Base-by-base conservation (phyloP, 169 alveolate species). In the Plasmodium relictum region DNA sequence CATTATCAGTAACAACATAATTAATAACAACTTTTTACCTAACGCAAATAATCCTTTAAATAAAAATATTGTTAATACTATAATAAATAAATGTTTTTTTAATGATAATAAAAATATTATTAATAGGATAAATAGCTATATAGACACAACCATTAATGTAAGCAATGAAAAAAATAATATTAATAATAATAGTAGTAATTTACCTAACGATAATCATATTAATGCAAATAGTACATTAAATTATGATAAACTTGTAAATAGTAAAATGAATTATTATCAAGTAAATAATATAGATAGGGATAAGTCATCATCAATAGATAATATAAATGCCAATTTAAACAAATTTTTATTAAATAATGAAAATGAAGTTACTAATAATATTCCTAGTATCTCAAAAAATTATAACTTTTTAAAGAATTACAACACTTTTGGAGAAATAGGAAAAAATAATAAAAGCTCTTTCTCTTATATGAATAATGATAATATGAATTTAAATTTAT, bases 81-180 rank as follows among this genome's bases (percentile, higher is more conserved):
- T 73, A 42, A 20, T 73, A 6, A 59, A 73, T 37, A 56, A 73
- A 52, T 73, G 88, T 10, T 4, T 58, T n/a, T 73, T 14, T 16
- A 56, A 73, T 18, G 59, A 26, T 12, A 73, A 16, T 10, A 58
- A 73, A 41, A 65, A 65, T 31, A 31, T 2, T 31, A 31, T 31
- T 2, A 31, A 31, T 31, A 31, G 1, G 39, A 3, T 2, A 3
- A 31, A 31, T 31, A 3, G 39, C 1, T 2, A 31, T 7, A 14
- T 18, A 12, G 70, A 61, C 24, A 61, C 12, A 61, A 61, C 6
- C 20, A 6, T 22, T 22, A 48, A 48, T 10, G 6, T 48, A 2
- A 48, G 16, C 14, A 48, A 48, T 48, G 58, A 14, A 48, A 48
- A 14, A 10, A 48, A 48, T 14, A 48, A 48, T 9, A 48, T 48